phyloP scores from a whole-genome alignment of 371 early-diverging fungal species.

The Actinomortierella ambigua region DNA sequence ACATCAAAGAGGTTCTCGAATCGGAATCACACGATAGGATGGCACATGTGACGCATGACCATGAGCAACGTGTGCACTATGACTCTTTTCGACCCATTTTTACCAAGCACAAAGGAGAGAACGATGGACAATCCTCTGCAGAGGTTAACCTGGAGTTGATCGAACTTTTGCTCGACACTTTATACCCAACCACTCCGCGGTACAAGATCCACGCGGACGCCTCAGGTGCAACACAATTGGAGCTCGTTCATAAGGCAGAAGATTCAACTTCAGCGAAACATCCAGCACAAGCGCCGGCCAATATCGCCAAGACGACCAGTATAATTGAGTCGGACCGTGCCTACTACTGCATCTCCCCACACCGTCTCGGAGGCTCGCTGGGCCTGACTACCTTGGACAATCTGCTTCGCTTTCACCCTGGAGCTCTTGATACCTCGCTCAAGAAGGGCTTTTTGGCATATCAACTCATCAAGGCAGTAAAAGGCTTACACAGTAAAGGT shows the following conservation, averaged over 20 bases:
- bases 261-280: constrained; percentile 2
- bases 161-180: constrained; percentile 27
- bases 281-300: constrained; percentile 37
- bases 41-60: too few species aligned
- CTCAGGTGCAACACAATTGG: constrained; percentile 7
- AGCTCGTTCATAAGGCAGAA: constrained; percentile 3
- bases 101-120: too few species aligned
- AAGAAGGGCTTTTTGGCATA: constrained; percentile 67
- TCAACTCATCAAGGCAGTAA: constrained; percentile 58
- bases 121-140: too few species aligned
- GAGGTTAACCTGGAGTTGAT: constrained; percentile 17
- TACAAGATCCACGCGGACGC: constrained; percentile 19
- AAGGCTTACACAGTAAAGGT: constrained; percentile 60
- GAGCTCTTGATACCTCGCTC: constrained; percentile 62
- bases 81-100: too few species aligned
- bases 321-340: constrained; percentile 62
- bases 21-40: background rate
- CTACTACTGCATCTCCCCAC: constrained; percentile 62
- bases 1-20: constrained; percentile 23
- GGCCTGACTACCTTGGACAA: constrained; percentile 63
- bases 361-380: constrained; percentile 50
- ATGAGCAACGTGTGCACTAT: too few species aligned
- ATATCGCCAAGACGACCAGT: constrained; percentile 61
- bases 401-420: constrained; percentile 66
- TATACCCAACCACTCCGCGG: constrained; percentile 36